Percentiles rank a stretch among this genome's conserved stretches.
These are phyloP conservation scores for Cryptococcus sp. DNA, from an alignment of 1,284 basidiomycete species.

Conservation along the genomic window DNA sequence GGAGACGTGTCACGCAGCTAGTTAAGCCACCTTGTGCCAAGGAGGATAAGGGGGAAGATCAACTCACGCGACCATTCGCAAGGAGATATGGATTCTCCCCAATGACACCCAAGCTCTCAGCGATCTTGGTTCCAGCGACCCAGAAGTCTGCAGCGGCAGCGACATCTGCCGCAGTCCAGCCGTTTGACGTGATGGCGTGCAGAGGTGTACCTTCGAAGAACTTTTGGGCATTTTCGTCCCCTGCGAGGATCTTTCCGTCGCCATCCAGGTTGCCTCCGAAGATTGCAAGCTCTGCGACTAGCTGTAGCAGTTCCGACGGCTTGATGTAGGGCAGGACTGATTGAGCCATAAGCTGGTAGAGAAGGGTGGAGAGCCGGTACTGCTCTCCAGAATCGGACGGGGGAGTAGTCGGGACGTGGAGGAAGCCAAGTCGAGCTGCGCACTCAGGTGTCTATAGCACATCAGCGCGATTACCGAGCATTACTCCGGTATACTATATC, in stretches of 20 bases:
- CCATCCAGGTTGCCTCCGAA: conserved; percentile 25
- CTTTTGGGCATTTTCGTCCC: conserved; percentile 9
- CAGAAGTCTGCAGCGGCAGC: conserved; percentile 47
- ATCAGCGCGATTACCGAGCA: not conserved
- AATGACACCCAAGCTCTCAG: conserved; percentile 57
- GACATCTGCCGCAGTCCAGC: conserved; percentile 16
- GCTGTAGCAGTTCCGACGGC: conserved; percentile 37
- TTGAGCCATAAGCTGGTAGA: conserved; percentile 42
- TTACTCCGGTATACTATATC: not conserved
- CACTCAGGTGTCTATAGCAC: conserved; percentile 26
- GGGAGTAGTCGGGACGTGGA: conserved; percentile 44
- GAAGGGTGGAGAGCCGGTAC: conserved; percentile 40
- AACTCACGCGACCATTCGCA: conserved; percentile 75
- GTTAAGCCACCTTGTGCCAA: too few relatives aligned
- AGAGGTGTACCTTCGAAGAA: conserved; percentile 12
- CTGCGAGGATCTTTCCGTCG: conserved; percentile 16
- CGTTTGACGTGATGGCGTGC: conserved; percentile 6
- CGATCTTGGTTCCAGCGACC: conserved; percentile 32
- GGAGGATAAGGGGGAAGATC: not conserved
- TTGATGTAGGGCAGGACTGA: conserved; percentile 26
- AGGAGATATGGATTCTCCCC: conserved; percentile 66
- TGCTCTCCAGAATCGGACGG: conserved; percentile 8
- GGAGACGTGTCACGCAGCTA: not conserved
- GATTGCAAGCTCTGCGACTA: conserved; percentile 39
- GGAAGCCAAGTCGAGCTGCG: conserved; percentile 51